Base-by-base conservation (phyloP, 495 filamentous ascomycete species). In the Glutinoglossum americanum region DNA sequence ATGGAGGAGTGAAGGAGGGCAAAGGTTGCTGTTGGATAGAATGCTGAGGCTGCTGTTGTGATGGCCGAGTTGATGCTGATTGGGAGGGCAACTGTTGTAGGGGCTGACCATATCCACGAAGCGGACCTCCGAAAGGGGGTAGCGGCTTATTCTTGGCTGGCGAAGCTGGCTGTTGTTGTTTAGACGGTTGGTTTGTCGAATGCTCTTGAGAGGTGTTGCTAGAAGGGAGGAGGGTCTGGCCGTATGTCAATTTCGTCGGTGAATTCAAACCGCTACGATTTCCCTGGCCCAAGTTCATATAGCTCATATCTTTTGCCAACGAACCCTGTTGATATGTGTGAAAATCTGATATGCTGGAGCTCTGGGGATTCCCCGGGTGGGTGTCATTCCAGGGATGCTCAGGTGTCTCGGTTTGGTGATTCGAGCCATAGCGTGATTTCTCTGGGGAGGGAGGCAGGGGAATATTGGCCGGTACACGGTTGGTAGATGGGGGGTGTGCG, bases 371-470 rank as follows among this genome's bases (percentile, higher is more conserved):
- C 68, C 64, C 23, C 60, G 67, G 11, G 61, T 15, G 5, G 60
- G 54, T 37, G 72, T 65, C 53, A 70, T 64, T 21, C 71, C 67
- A 23, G 69, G 62, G 19, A 54, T 69, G 59, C 32, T 72, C 66
- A 21, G 79, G 73, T 21, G 78, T 76, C 61, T 72, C 64, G 33
- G 64, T 66, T 54, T 67, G 39, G 59, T 60, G 47, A 27, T 49
- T 49, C 10, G 9, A 49, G 8, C 19, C 25, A 23, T 25, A 25
- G 5, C 56, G 44, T 26, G 30, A 5, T 58, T 69, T 69, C 10
- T 62, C 66, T 11, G 71, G 79, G 3, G 79, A 81, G 6, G 69
- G 66, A 17, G 83, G 84, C 13, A 87, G 68, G 26, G 83, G 77
- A 3, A 82, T 72, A 60, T 79, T 81, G 3, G 78, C 62, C 5